These are phyloP conservation scores for Fusarium sp. DNA, from an alignment of 2,329 filamentous ascomycete species.

Conservation along the genomic window DNA sequence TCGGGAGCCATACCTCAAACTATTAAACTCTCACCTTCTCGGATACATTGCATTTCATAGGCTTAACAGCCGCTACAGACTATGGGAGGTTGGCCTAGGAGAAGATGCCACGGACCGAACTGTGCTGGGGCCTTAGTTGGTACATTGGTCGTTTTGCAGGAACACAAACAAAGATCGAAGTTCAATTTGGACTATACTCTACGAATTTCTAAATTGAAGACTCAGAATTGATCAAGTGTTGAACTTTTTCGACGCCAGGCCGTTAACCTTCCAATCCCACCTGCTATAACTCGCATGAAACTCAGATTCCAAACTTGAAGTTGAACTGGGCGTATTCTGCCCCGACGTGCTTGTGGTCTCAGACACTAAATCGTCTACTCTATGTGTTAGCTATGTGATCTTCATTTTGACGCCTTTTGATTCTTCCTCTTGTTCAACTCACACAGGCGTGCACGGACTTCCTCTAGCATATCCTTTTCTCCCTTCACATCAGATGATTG, in stretches of 20 bases:
- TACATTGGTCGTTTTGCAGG: fast-evolving
- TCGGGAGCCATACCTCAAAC: background rate
- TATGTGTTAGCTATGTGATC: fast-evolving
- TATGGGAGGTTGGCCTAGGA: constrained; percentile 1
- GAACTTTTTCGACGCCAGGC: fast-evolving
- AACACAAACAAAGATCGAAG: fast-evolving
- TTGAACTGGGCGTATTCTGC: background rate
- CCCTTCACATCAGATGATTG: background rate
- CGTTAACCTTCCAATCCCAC: background rate
- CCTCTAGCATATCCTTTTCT: fast-evolving
- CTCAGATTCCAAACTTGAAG: no score
- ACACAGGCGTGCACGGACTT: fast-evolving
- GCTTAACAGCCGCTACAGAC: background rate
- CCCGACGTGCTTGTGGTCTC: background rate
- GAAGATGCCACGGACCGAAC: background rate
- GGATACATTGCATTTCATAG: constrained; percentile 4
- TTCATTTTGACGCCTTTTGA: background rate
- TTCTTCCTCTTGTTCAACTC: background rate
- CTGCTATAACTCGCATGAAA: fast-evolving
- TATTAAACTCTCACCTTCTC: background rate
- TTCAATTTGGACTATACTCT: background rate
- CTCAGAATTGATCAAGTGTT: fast-evolving
- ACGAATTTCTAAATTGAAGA: fast-evolving
- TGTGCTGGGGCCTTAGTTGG: fast-evolving
- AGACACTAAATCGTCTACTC: background rate